Evolutionary conservation across 2,329 filamentous ascomycete species (phyloP), one percentile per base, ranked within the genome.

Genomic region (Sporothrix pallida): DNA sequence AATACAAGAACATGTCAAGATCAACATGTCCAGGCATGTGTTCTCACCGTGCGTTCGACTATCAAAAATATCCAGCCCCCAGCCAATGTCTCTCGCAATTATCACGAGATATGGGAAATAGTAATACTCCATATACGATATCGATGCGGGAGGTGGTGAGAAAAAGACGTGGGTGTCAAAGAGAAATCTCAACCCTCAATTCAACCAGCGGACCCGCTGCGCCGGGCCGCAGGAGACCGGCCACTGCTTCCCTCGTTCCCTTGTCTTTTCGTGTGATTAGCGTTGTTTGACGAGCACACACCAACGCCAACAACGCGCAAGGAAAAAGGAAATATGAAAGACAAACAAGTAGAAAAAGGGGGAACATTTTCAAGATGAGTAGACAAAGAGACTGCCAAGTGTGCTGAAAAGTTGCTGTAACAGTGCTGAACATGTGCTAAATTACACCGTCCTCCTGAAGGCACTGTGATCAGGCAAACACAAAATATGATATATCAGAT

Each of bases 271-370:
- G 8, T 17, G 62, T 13, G 9, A 8, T 13, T 65, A 65, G 62
- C 62, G 42, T 26, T 10, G 62, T 65, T 65, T 65, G 62, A 48
- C 62, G 42, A 48, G 62, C 20, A 37, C n/a, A 63, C 60, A n/a
- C n/a, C 37, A 46, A 44, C 37, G 8, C 6, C 17, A 44, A 20
- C 31, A 44, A 9, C 26, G 31, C 17, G 58, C 8, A 44, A 37
- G 17, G 15, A 63, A 63, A 63, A 44, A 20, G 31, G 31, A 62
- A 62, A 62, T 20, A 10, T n/a, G 6, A 31, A 42, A 17, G 58
- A 42, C 17, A 31, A 15, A 15, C 10, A 65, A 65, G 20, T 48
- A 26, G 62, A 65, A 65, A 65, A 65, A 65, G 62, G 42, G 62
- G 13, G 42, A n/a, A 15, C 1, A 2, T 37, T n/a, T 8, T 44